Percentiles rank a stretch among this genome's conserved stretches.
These are phyloP conservation scores for Thielaviopsis populi DNA, from an alignment of 2,329 filamentous ascomycete species.

Conservation along the genomic window DNA sequence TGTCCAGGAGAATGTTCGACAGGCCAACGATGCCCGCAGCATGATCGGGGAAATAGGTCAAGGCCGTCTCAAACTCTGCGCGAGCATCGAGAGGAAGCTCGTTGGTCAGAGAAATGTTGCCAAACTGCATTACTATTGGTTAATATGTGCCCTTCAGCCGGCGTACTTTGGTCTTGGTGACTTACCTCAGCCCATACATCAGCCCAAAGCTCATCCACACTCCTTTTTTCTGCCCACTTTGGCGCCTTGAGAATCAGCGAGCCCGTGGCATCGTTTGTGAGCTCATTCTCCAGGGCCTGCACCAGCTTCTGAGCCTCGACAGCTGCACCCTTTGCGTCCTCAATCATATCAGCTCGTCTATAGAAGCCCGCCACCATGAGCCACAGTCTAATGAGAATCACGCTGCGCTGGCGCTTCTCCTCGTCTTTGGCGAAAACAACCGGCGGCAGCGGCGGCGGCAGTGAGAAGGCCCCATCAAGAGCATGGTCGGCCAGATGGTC, in stretches of 20 bases:
- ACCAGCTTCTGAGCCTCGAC: conserved; percentile 69
- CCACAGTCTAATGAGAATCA: conserved; percentile 65
- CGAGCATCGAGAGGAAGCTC: conserved; percentile 53
- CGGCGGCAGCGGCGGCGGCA: conserved; percentile 34
- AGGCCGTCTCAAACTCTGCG: conserved; percentile 63
- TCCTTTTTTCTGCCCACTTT: conserved; percentile 68
- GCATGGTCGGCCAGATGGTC: conserved; percentile 27
- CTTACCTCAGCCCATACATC: conserved; percentile 71
- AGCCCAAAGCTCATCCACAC: conserved; percentile 68
- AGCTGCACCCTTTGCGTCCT: conserved; percentile 66
- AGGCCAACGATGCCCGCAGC: conserved; percentile 65
- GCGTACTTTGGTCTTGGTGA: conserved; percentile 12
- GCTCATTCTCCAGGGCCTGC: conserved; percentile 51
- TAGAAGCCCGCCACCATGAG: conserved; percentile 81
- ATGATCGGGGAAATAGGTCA: conserved; percentile 69
- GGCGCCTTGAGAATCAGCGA: conserved; percentile 46
- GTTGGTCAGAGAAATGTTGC: conserved; percentile 48
- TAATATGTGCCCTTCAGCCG: conserved; percentile 7
- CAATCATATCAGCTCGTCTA: conserved; percentile 60
- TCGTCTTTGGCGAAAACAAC: conserved; percentile 42
- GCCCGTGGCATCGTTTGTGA: conserved; percentile 46
- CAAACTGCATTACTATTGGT: conserved; percentile 38
- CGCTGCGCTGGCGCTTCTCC: conserved; percentile 34
- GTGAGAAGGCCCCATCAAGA: conserved; percentile 29
- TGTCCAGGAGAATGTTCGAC: conserved; percentile 71